Percentiles rank a stretch among this genome's conserved stretches.
These are phyloP conservation scores for Sarcocystis neurona DNA, from an alignment of 169 alveolate genomes.

Conservation along the genomic window DNA sequence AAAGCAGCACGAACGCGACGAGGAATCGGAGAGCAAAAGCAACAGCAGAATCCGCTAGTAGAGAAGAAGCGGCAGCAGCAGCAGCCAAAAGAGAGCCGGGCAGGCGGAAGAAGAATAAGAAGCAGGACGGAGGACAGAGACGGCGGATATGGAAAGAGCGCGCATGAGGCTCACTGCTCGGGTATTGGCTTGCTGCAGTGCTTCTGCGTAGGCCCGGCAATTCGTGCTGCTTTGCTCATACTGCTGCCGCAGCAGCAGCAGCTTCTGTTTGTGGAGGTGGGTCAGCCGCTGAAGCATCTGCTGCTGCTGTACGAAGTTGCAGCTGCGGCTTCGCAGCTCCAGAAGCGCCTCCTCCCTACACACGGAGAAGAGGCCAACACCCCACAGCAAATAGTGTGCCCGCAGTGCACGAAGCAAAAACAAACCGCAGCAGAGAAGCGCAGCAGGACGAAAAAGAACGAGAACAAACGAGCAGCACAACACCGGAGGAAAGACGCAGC, in stretches of 20 bases:
- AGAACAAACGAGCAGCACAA: too few species aligned
- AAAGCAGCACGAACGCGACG: too few species aligned
- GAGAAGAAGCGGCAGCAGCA: too few species aligned
- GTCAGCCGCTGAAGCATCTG: slow-evolving; percentile 43
- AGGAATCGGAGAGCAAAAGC: too few species aligned
- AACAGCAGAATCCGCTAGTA: too few species aligned
- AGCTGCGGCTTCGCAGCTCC: neutral
- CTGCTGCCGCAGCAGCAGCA: slow-evolving; percentile 46
- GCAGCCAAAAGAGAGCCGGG: too few species aligned
- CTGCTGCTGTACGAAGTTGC: slow-evolving; percentile 42
- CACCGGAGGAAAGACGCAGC: too few species aligned
- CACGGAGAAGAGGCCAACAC: neutral
- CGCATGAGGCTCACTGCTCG: slow-evolving; percentile 19
- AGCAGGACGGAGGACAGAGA: too few species aligned
- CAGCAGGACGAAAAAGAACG: too few species aligned
- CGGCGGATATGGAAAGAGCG: neutral
- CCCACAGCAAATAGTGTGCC: too few species aligned
- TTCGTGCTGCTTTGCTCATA: slow-evolving; percentile 20
- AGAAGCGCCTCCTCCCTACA: neutral
- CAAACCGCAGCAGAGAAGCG: neutral
- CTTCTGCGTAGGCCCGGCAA: slow-evolving; percentile 35
- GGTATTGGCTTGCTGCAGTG: slow-evolving; percentile 46
- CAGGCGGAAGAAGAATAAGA: too few species aligned
- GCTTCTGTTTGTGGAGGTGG: slow-evolving; percentile 48
- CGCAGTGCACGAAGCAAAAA: neutral